Evolutionary conservation across 306 rosid species (phyloP).

Genomic region (Lablab purpureus): DNA sequence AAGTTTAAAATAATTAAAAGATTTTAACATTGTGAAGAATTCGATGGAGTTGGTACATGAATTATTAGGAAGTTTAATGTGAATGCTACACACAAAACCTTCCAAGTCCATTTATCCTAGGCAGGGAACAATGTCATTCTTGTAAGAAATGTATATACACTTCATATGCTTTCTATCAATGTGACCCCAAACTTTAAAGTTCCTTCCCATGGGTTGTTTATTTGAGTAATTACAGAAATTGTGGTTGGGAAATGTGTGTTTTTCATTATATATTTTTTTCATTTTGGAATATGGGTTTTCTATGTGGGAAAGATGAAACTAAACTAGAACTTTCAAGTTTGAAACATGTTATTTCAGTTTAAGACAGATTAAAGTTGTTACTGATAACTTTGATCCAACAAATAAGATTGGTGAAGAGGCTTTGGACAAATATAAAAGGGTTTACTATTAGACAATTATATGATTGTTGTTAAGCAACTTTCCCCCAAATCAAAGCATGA

Average conservation of each 20-base stretch:
- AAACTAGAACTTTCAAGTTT: conserved; percentile 61
- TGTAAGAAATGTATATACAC: conserved; percentile 74
- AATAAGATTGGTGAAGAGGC: conserved; percentile 84
- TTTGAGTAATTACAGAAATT: conserved; percentile 70
- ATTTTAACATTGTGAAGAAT: conserved; percentile 66
- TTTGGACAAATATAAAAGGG: conserved; percentile 88
- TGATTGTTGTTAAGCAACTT: conserved; percentile 84
- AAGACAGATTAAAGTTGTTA: conserved; percentile 70
- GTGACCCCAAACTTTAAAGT: conserved; percentile 70
- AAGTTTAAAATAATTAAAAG: conserved; percentile 58
- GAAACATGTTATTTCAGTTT: conserved; percentile 69
- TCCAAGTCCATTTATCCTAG: conserved; percentile 77
- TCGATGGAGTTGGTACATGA: conserved; percentile 68
- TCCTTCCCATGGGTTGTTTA: conserved; percentile 53
- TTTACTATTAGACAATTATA: conserved; percentile 67
- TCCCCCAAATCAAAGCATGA: conserved; percentile 93
- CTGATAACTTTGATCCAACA: conserved; percentile 57
- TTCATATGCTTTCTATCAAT: conserved; percentile 79
- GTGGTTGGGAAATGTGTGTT: conserved; percentile 54
- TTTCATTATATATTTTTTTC: conserved; percentile 46
- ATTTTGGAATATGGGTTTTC: conserved; percentile 60
- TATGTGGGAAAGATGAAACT: conserved; percentile 55
- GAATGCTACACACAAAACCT: conserved; percentile 58
- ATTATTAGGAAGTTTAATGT: conserved; percentile 50
- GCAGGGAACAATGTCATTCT: conserved; percentile 77